Base-by-base conservation (phyloP, 2,329 filamentous ascomycete genomes). In the Cordyceps fumosorosea region DNA sequence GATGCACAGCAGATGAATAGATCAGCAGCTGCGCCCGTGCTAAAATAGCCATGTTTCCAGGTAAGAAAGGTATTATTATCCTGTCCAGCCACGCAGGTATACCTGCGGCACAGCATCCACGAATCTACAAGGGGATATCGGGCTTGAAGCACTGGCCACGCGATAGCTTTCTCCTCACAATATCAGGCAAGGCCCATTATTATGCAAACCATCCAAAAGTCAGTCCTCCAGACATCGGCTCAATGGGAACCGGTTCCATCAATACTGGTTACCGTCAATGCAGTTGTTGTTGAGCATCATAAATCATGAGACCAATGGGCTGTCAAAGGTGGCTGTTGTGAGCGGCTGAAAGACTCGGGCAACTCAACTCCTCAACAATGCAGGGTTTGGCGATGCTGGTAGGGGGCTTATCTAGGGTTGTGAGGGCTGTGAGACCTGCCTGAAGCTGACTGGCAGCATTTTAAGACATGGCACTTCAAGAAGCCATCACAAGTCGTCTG, bases 131-230 rank as follows among this genome's bases (percentile, higher is more conserved):
- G 45, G 56, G 48, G 14, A 40, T 1, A 10, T 26, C 40, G 18
- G 42, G n/a, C 24, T 32, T 44, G 56, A 26, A 52, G 56, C 56
- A 59, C 34, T 52, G 37, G 47, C 47, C 56, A 52, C 16, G 56
- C 45, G 22, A 59, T 51, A 22, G 56, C 47, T 59, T 59, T 52
- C 56, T 52, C 47, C 47, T 51, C 55, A 40, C 55, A 44, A 58
- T 40, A 24, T 50, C n/a, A n/a, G n/a, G 26, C 47, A 47, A 47
- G 29, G 10, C 45, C 34, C 29, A 40, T 50, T 51, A 48, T 37
- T 26, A 57, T 20, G 29, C 16, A 51, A 26, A 42, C 11, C 16
- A 45, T 2, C 18, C 20, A 52, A 50, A 60, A 11, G 37, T 22
- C 20, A 45, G 10, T 56, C 44, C 42, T 48, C 29, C 8, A 24